A percentile compares a stretch with the other conserved stretches of the same genome.
phyloP scores from a whole-genome alignment of 805 yeast genomes.

The Metschnikowia gruessii region DNA sequence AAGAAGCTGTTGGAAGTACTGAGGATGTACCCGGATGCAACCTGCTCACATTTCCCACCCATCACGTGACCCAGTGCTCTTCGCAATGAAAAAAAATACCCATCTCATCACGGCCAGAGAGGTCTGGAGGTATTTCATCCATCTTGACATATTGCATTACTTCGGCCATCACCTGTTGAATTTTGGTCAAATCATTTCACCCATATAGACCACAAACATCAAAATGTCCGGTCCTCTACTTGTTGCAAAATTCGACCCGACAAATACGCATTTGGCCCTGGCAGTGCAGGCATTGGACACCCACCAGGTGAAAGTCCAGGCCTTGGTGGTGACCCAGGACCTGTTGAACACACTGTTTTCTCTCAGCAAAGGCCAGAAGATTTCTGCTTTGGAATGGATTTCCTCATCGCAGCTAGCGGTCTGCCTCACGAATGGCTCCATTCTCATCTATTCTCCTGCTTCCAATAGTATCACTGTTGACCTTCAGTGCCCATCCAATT shows the following conservation, averaged over 20 bases:
- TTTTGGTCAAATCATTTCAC: too few species aligned
- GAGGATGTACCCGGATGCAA: too few species aligned
- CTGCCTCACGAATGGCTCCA: constrained; percentile 63
- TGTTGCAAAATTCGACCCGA: constrained; percentile 56
- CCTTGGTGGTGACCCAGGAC: constrained; percentile 42
- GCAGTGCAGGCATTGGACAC: constrained; percentile 67
- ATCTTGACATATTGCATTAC: too few species aligned
- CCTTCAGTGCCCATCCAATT: constrained; percentile 44
- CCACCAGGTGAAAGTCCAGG: constrained; percentile 65
- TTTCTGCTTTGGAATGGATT: constrained; percentile 56
- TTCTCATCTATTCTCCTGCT: constrained; percentile 65
- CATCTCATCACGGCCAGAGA: constrained; percentile 10
- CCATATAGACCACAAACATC: not conserved
- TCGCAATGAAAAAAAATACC: constrained; percentile 9
- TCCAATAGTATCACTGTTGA: constrained; percentile 55
- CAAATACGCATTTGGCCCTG: constrained; percentile 61
- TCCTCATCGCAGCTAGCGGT: constrained; percentile 49
- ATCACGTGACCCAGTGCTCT: not conserved
- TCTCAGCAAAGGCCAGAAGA: constrained; percentile 49
- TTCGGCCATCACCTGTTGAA: too few species aligned
- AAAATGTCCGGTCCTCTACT: constrained; percentile 28
- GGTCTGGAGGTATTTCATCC: constrained; percentile 1
- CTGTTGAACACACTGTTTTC: constrained; percentile 47
- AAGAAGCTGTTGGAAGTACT: too few species aligned
- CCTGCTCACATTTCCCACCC: too few species aligned